Conservation (phyloP, 2,329 filamentous ascomycete species). For the Colletotrichum spaethianum region DNA sequence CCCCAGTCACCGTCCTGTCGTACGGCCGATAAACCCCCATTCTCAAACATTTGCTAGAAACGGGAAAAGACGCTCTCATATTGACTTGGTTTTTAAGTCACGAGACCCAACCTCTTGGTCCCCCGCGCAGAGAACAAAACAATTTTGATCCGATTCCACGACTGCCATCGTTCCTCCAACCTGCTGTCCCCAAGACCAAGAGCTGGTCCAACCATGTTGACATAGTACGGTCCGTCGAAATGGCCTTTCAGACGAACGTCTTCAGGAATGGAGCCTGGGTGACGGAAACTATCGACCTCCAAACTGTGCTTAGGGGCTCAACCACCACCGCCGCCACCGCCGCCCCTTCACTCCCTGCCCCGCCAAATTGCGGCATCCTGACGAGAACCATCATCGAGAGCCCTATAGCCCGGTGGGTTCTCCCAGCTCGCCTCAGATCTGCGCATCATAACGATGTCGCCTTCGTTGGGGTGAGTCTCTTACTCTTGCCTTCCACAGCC, state of each 20-base stretch:
- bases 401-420: slow-evolving; percentile 80
- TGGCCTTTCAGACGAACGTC: slow-evolving; percentile 66
- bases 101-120: slow-evolving; percentile 6
- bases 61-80: background rate
- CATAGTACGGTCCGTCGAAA: slow-evolving; percentile 24
- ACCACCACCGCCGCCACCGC: slow-evolving; percentile 46
- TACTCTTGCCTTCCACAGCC: slow-evolving; percentile 8
- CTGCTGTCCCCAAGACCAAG: background rate
- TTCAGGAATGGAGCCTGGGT: slow-evolving; percentile 70
- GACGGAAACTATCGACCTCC: slow-evolving; percentile 64
- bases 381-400: slow-evolving; percentile 84
- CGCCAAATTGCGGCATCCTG: slow-evolving; percentile 78
- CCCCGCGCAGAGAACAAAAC: background rate
- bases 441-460: slow-evolving; percentile 83
- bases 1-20: slow-evolving; percentile 9
- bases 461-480: slow-evolving; percentile 79
- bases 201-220: slow-evolving; percentile 26
- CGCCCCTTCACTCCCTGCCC: slow-evolving; percentile 50
- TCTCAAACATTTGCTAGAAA: background rate
- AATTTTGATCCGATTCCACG: background rate
- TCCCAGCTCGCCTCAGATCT: slow-evolving; percentile 84
- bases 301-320: slow-evolving; percentile 58
- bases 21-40: slow-evolving; percentile 24
- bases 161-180: background rate
- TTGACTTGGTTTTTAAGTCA: slow-evolving; percentile 12